Base-by-base conservation (phyloP, 139 green algal genomes). In the Tetraselmis striata region DNA sequence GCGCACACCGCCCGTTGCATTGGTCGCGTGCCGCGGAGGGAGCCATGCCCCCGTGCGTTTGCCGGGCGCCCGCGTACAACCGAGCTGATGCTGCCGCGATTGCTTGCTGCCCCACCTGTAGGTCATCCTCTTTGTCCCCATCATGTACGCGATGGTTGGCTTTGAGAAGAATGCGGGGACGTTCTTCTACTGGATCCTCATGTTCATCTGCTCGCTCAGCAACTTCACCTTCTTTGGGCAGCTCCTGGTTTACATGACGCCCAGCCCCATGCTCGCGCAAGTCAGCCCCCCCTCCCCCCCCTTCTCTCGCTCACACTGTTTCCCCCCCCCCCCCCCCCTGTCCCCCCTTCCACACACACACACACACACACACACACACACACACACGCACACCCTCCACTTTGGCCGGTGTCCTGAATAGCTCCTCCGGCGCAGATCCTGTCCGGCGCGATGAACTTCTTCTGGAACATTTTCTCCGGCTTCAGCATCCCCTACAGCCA, bases 111-210 rank as follows among this genome's bases (percentile, higher is more conserved):
- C n/a, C n/a, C n/a, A n/a, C n/a, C n/a, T n/a, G n/a, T n/a, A n/a
- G n/a, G n/a, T n/a, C n/a, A n/a, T 91, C 45, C 26, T 95, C 26
- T 94, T 93, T 79, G 81, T 89, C 29, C 79, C 85, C 2, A 86
- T 95, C 76, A 78, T 89, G 25, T 95, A 95, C 83, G 85, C 78
- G 29, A 86, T 90, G 79, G 78, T 92, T 23, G 77, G 85, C 75
- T 91, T 90, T 80, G 59, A 86, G 22, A 28, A 59, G 1, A 28
- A 77, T 27, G 77, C 80, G 30, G 79, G 24, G 30, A 93, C 85
- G 76, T 92, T 90, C 79, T 87, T 93, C 86, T 83, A 82, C 80
- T 91, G 86, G 79, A 82, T 88, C 79, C 5, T 85, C 28, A 84
- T 91, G 23, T 30, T 79, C n/a, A 45, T 85, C 76, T 79, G 76